Conservation (phyloP, 139 green algal species). For the Volvox africanus region DNA sequence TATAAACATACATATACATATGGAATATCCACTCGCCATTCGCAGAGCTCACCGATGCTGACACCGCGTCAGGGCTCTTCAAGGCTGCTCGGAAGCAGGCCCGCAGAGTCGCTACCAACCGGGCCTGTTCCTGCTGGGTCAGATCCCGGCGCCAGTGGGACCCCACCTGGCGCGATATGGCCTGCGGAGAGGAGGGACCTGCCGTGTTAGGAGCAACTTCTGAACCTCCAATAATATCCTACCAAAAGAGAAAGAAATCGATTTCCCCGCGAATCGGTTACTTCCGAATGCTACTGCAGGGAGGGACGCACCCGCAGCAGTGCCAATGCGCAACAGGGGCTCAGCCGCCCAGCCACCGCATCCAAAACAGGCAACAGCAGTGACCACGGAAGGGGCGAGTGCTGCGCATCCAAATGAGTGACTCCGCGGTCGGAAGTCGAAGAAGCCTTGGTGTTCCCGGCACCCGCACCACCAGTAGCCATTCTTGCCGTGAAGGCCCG, state of each 20-base stretch:
- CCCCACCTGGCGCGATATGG: not conserved
- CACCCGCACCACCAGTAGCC: not conserved
- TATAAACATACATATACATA: no score
- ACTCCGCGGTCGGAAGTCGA: not conserved
- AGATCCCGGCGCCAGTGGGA: not conserved
- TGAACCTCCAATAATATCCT: not conserved
- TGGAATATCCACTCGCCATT: no score
- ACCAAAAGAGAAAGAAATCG: not conserved
- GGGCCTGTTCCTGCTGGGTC: not conserved
- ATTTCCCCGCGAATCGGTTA: not conserved
- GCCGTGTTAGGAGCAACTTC: not conserved
- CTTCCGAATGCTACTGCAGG: not conserved
- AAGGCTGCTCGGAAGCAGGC: not conserved
- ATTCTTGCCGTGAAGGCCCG: not conserved
- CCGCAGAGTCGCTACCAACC: not conserved
- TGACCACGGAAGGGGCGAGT: not conserved
- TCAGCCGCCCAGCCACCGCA: not conserved
- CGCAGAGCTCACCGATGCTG: not conserved
- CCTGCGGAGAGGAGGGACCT: not conserved
- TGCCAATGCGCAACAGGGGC: not conserved
- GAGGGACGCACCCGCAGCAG: constrained; percentile 14
- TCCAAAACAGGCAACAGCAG: constrained; percentile 15
- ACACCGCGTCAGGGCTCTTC: not conserved
- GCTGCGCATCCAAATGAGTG: not conserved
- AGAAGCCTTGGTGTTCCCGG: not conserved